Evolutionary conservation across 768 basidiomycete species (phyloP), one percentile per base, ranked within the genome.

Genomic region (Boletus eberwhitei): DNA sequence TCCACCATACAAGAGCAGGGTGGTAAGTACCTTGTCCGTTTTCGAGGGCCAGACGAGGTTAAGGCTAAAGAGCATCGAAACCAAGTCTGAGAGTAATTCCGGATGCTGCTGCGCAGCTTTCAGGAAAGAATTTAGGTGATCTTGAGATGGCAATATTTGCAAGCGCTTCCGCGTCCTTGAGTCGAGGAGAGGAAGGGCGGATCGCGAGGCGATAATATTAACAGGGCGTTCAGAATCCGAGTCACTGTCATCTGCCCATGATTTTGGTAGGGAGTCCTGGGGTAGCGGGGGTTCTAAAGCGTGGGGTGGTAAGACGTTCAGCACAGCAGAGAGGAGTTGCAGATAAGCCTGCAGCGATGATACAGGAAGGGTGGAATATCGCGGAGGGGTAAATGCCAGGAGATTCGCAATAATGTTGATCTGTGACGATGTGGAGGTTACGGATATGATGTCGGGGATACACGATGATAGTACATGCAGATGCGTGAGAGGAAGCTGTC

Each of bases 331-430:
- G 19, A 82, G 74, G 31, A 90, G 75, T 8, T 70, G 69, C 19
- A 90, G 71, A 57, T 88, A 89, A 8, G 76, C 70, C 19, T 65
- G 69, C 16, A 90, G 65, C 3, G 83, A 74, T 1, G 73, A 54
- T 3, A 73, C 58, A 0, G 77, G 69, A 13, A 89, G 72, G 8
- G 69, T 68, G 11, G 76, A 59, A 64, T 91, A 87, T 40, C 86
- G 79, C 2, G 87, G 82, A 1, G 82, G 74, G 12, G 77, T 76
- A 65, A 94, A 86, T 26, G 82, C 77, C 49, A 82, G 69, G 13
- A 91, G 70, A 62, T 92, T 95, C 1, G 90, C 86, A 8, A 90
- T 62, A 5, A 94, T 77, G 63, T 93, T 82, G 41, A 86, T 59
- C 14, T 66, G 72, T 2, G 62, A 61, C 12, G 66, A 61, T n/a